These are phyloP conservation scores for Xylaria polymorpha DNA, from an alignment of 2,329 filamentous ascomycete genomes.

Conservation along the genomic window DNA sequence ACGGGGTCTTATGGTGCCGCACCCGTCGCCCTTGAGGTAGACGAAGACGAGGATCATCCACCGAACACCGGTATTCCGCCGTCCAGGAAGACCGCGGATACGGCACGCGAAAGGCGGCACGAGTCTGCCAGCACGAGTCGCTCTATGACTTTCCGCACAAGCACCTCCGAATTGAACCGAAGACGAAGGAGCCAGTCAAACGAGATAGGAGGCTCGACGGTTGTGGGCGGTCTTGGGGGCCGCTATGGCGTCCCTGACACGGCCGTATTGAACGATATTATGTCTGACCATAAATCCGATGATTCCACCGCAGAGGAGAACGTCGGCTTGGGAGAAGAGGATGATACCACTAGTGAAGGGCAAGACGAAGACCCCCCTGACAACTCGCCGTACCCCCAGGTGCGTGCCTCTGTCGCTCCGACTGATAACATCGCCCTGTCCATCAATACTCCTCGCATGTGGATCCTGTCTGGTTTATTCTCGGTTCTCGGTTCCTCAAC, in stretches of 20 bases:
- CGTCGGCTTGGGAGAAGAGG: slow-evolving; percentile 47
- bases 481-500: slow-evolving; percentile 84
- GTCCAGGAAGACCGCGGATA: slow-evolving; percentile 43
- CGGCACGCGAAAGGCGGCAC: slow-evolving; percentile 41
- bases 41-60: slow-evolving; percentile 49
- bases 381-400: slow-evolving; percentile 81
- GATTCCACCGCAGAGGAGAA: slow-evolving; percentile 43
- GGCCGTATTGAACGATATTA: slow-evolving; percentile 58
- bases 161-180: slow-evolving; percentile 46
- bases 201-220: slow-evolving; percentile 62
- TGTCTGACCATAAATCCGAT: slow-evolving; percentile 57
- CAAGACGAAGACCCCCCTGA: slow-evolving; percentile 67
- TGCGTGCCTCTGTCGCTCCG: slow-evolving; percentile 81
- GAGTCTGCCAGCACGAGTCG: slow-evolving; percentile 44
- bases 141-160: slow-evolving; percentile 42
- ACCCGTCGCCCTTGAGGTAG: slow-evolving; percentile 57
- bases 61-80: slow-evolving; percentile 39
- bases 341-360: slow-evolving; percentile 49
- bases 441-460: slow-evolving; percentile 90
- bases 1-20: slow-evolving; percentile 71
- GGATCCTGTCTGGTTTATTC: slow-evolving; percentile 82
- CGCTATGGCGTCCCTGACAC: slow-evolving; percentile 64
- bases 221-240: slow-evolving; percentile 65
- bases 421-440: slow-evolving; percentile 81
- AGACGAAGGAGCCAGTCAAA: slow-evolving; percentile 55